Evolutionary conservation across 345 rosid species (phyloP), one percentile per base, ranked within the genome.

Genomic region (Melastoma malabathricum): DNA sequence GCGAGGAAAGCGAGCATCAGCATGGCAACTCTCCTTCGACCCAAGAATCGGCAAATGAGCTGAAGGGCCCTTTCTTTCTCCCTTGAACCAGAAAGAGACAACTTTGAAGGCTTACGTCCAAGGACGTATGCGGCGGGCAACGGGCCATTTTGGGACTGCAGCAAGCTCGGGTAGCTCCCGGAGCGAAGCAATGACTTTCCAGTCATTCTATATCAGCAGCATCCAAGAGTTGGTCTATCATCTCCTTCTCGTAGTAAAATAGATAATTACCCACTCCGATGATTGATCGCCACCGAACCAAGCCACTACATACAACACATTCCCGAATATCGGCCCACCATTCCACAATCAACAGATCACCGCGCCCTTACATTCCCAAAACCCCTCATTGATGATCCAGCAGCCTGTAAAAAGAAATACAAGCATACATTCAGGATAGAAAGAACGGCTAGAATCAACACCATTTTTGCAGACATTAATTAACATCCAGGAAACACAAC

Each of bases 161-260:
- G 39, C 57, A 63, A 72, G 77, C 75, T 78, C 52, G 89, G 94
- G 71, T 81, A 71, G 60, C 84, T 76, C 65, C 75, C 86, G 46
- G 74, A 59, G 59, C 81, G 68, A 62, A 79, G 83, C 70, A 75
- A 75, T 69, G 83, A 78, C 88, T 73, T 67, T 66, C 76, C 89
- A 73, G 71, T 79, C 92, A 83, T 86, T 75, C 75, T 72, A 61
- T 71, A 78, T 77, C 72, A 70, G 66, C 67, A 59, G 66, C 67
- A 59, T 71, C 75, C 47, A 60, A 66, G 56, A 41, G 43, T 55
- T 64, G 68, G 57, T 62, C 44, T 63, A 56, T 68, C 73, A 70
- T 75, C 71, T 59, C 78, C 67, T 43, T 51, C 44, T 13, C n/a
- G 18, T 20, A 19, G 18, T 39, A 38, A 8, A 31, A 34, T 34